phyloP scores from a whole-genome alignment of 2,329 filamentous ascomycete species.

The Pseudogymnoascus sp. region DNA sequence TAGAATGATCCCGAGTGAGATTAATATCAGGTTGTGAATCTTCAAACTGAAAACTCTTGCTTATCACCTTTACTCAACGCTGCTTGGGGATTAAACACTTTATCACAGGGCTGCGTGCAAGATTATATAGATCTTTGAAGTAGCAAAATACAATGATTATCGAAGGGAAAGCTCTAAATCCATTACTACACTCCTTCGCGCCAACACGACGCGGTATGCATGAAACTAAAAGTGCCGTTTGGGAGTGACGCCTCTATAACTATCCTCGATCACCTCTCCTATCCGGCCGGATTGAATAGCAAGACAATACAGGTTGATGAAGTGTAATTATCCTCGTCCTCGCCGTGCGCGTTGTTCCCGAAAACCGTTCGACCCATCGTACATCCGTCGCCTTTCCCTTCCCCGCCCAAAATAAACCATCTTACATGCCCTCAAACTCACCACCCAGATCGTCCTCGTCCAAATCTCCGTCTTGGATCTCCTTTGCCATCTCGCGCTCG shows the following conservation, averaged over 20 bases:
- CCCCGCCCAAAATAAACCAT: constrained; percentile 12
- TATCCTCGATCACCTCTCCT: constrained; percentile 1
- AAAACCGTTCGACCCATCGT: constrained; percentile 9
- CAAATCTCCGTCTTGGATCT: constrained; percentile 95
- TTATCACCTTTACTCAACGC: background rate
- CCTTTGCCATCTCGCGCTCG: constrained; percentile 94
- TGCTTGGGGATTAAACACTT: background rate
- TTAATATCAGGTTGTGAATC: background rate
- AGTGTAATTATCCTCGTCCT: constrained; percentile 8
- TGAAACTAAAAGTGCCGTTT: constrained; percentile 5
- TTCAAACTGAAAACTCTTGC: background rate
- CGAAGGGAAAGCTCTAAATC: constrained; percentile 7
- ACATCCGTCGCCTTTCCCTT: constrained; percentile 7
- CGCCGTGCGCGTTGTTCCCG: background rate
- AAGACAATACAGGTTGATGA: constrained; percentile 8
- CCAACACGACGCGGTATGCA: constrained; percentile 1
- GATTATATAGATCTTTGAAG: background rate
- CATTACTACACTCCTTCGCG: constrained; percentile 5
- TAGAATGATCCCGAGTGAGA: background rate
- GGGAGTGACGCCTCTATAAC: constrained; percentile 6
- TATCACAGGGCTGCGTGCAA: background rate
- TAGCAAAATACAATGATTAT: constrained; percentile 6
- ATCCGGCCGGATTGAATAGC: constrained; percentile 6
- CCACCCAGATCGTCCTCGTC: constrained; percentile 94
- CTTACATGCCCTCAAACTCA: constrained; percentile 91